Evolutionary conservation across 805 yeast species (phyloP).

Genomic region (Yarrowia alimentaria): DNA sequence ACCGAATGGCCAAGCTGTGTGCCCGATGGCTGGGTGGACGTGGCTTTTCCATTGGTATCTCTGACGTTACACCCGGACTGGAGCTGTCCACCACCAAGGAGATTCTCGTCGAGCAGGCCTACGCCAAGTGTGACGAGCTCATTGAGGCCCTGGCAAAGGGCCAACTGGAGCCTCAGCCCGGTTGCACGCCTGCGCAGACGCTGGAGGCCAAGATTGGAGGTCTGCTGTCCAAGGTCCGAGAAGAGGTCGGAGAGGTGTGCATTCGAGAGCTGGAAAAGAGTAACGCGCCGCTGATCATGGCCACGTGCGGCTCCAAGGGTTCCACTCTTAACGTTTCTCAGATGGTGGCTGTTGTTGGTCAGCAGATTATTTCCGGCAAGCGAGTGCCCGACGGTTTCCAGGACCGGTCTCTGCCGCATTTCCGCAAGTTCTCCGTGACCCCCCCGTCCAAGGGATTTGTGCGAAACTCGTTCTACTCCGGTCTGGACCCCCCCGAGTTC

Average conservation of each 20-base stretch:
- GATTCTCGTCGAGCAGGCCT: conserved; percentile 84
- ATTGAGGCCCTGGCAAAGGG: conserved; percentile 78
- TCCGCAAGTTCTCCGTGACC: conserved; percentile 90
- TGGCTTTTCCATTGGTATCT: conserved; percentile 96
- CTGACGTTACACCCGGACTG: conserved; percentile 91
- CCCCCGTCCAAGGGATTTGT: conserved; percentile 99
- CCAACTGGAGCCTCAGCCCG: conserved; percentile 95
- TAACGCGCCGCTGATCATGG: conserved; percentile 97
- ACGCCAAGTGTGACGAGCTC: conserved; percentile 84
- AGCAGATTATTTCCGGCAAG: conserved; percentile 96
- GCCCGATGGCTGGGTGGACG: conserved; percentile 92
- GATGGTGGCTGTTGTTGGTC: conserved; percentile 99
- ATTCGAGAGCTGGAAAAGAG: conserved; percentile 83
- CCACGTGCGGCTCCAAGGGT: conserved; percentile 98
- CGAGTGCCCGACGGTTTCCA: conserved; percentile 99
- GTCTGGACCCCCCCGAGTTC: conserved; percentile 94
- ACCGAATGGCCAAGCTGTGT: conserved; percentile 98
- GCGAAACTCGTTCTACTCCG: conserved; percentile 90
- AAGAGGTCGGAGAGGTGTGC: conserved; percentile 98
- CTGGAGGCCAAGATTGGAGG: conserved; percentile 98
- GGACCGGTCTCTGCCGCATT: conserved; percentile 96
- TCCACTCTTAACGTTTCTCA: conserved; percentile 97
- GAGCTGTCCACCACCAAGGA: conserved; percentile 78
- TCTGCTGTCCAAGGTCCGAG: conserved; percentile 91
- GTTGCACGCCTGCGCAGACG: conserved; percentile 98